These are phyloP conservation scores for Rhamnella rubrinervis DNA, from an alignment of 331 rosid species.

Conservation along the genomic window DNA sequence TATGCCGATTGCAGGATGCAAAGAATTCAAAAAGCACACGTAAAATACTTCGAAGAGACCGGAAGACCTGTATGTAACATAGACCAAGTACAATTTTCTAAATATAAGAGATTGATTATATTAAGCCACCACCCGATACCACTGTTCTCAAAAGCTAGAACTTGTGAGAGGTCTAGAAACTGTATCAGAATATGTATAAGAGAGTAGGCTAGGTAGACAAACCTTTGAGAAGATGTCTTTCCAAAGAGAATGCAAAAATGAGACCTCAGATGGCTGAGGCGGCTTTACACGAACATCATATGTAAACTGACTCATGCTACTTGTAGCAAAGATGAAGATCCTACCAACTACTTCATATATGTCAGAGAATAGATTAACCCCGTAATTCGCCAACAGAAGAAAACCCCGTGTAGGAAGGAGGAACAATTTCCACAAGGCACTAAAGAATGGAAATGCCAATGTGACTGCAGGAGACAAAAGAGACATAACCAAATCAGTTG, in stretches of 20 bases:
- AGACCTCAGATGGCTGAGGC: not conserved
- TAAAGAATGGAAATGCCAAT: not conserved
- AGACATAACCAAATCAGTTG: not conserved
- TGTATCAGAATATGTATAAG: not conserved
- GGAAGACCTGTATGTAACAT: constrained; percentile 1
- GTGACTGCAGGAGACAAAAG: not conserved
- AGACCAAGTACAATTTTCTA: not conserved
- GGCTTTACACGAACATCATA: not conserved
- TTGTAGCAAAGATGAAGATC: not conserved
- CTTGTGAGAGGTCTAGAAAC: too few species aligned
- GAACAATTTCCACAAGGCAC: not conserved
- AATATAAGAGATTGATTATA: not conserved
- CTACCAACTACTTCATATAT: not conserved
- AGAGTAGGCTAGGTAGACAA: not conserved
- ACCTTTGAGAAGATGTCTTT: constrained; percentile 19
- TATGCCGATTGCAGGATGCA: constrained; percentile 10
- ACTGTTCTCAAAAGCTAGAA: too few species aligned
- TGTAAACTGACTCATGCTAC: not conserved
- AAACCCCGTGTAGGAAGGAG: not conserved
- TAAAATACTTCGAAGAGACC: constrained; percentile 5
- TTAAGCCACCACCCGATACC: too few species aligned
- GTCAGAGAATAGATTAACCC: constrained; percentile 1
- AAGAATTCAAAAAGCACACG: constrained; percentile 5
- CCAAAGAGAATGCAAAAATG: constrained; percentile 18
- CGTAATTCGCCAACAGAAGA: constrained; percentile 10